These are phyloP conservation scores for Gremmenia infestans DNA, from an alignment of 2,329 filamentous ascomycete genomes.

Conservation along the genomic window DNA sequence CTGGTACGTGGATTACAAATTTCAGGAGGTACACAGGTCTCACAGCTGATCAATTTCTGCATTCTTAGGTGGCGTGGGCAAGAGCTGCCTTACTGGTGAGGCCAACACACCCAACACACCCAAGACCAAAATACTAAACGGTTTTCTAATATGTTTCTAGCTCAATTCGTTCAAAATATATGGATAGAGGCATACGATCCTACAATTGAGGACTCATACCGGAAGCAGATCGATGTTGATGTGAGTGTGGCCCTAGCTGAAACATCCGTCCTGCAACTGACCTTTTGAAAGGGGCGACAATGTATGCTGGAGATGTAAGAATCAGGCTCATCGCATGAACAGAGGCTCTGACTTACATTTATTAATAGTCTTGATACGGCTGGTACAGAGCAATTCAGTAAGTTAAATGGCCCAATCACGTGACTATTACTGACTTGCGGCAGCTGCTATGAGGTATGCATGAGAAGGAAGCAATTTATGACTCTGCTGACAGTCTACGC, in stretches of 20 bases:
- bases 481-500: background rate
- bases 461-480: background rate
- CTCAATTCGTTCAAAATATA: constrained; percentile 71
- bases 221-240: constrained; percentile 61
- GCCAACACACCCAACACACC: constrained; percentile 6
- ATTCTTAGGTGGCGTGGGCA: constrained; percentile 62
- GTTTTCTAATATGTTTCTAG: constrained; percentile 33
- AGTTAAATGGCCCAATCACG: constrained; percentile 33
- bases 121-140: constrained; percentile 18
- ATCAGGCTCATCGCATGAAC: constrained; percentile 2
- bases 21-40: constrained; percentile 8
- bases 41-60: constrained; percentile 25
- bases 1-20: constrained; percentile 40
- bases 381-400: constrained; percentile 72
- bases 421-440: constrained; percentile 20
- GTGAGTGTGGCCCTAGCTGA: constrained; percentile 42
- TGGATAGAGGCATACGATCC: constrained; percentile 68
- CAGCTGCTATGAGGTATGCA: constrained; percentile 53
- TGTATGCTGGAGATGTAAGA: constrained; percentile 66
- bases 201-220: constrained; percentile 57
- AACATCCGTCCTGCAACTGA: constrained; percentile 4
- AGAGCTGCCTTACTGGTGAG: constrained; percentile 69
- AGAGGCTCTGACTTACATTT: constrained; percentile 11
- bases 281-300: constrained; percentile 54
- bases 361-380: constrained; percentile 59